Evolutionary conservation across 78 protist genomes (phyloP).

Genomic region (Speleostelium caveatum): DNA sequence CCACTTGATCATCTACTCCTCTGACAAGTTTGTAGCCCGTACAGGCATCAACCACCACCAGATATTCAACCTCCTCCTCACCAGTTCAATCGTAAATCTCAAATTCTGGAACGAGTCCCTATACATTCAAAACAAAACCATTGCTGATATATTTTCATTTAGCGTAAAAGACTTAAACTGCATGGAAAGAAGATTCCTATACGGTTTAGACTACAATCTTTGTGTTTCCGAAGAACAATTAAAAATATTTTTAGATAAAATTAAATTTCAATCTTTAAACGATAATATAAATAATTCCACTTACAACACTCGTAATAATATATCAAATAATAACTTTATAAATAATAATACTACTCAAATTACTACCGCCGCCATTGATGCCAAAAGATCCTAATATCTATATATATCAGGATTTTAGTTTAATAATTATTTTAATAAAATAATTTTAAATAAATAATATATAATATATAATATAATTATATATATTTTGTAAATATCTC

Average conservation of each 20-base stretch:
- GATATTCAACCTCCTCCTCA: slow-evolving; percentile 43
- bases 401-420: no score
- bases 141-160: slow-evolving; percentile 72
- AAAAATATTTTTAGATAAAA: slow-evolving; percentile 10
- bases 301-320: no score
- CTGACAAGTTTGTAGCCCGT: slow-evolving; percentile 64
- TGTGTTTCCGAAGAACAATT: slow-evolving; percentile 62
- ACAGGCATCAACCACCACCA: slow-evolving; percentile 64
- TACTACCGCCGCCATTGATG: no score
- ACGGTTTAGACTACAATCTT: slow-evolving; percentile 63
- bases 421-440: no score
- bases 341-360: no score
- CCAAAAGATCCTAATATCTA: no score
- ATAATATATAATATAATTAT: no score
- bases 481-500: no score
- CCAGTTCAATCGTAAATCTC: slow-evolving; percentile 67
- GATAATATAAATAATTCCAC: no score
- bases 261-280: no score
- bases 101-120: slow-evolving; percentile 70
- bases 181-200: slow-evolving; percentile 76
- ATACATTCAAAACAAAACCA: slow-evolving; percentile 77
- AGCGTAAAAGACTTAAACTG: slow-evolving; percentile 69
- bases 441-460: no score
- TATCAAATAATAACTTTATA: no score
- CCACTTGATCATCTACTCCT: slow-evolving; percentile 31